Conservation (phyloP, 352 stramenopile genomes). For the Pythium guiyangense region DNA sequence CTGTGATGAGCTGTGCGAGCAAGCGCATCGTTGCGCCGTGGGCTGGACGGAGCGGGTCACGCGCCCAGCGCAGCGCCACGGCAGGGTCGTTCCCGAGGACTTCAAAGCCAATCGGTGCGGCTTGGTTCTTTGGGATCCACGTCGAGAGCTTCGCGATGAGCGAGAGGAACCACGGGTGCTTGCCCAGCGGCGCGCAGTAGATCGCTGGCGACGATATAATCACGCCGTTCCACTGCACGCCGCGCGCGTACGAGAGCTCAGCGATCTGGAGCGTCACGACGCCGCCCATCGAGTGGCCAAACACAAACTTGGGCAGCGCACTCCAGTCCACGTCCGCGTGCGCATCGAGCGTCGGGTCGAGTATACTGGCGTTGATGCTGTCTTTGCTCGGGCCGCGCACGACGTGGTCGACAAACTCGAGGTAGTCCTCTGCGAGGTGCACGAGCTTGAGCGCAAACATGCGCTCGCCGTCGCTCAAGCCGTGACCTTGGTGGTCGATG, state of each 20-base stretch:
- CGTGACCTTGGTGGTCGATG: conserved; percentile 59
- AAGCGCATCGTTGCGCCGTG: conserved; percentile 26
- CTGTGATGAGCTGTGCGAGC: conserved; percentile 18
- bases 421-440: conserved; percentile 43
- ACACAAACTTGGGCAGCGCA: conserved; percentile 41
- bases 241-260: conserved; percentile 15
- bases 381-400: conserved; percentile 12
- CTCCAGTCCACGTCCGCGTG: conserved; percentile 29
- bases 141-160: conserved; percentile 20
- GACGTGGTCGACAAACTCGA: conserved; percentile 51
- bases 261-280: conserved; percentile 33
- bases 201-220: conserved; percentile 33
- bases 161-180: conserved; percentile 14
- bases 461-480: conserved; percentile 51
- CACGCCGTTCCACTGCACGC: conserved; percentile 31
- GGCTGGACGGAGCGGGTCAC: conserved; percentile 26
- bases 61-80: conserved; percentile 24
- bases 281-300: conserved; percentile 55
- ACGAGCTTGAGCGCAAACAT: conserved; percentile 39
- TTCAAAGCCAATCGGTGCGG: conserved; percentile 24
- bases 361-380: conserved; percentile 15
- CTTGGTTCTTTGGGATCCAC: conserved; percentile 26
- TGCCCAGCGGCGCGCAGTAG: conserved; percentile 22
- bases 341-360: conserved; percentile 26
- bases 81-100: conserved; percentile 24